phyloP scores from a whole-genome alignment of 495 filamentous ascomycete genomes.

The Letharia columbiana region DNA sequence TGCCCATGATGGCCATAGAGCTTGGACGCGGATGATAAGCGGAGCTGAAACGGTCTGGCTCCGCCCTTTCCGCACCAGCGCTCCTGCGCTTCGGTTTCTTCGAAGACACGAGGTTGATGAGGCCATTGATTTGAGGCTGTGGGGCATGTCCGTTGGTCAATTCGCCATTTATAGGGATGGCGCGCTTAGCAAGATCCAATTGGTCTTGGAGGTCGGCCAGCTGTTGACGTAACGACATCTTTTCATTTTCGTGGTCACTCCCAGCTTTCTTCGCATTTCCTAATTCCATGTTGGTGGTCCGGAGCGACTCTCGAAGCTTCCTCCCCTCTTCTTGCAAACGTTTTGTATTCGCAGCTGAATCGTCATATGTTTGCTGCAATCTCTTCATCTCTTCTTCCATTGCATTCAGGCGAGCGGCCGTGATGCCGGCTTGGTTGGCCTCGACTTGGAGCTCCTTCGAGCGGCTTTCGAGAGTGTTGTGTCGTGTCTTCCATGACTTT shows the following conservation, averaged over 20 bases:
- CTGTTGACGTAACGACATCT: slow-evolving; percentile 73
- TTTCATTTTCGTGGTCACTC: slow-evolving; percentile 69
- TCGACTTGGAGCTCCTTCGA: slow-evolving; percentile 91
- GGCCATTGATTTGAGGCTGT: slow-evolving; percentile 54
- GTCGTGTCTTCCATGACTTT: slow-evolving; percentile 84
- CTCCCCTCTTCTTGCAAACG: slow-evolving; percentile 89
- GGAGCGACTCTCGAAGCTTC: slow-evolving; percentile 67
- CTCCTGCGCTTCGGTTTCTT: slow-evolving; percentile 97
- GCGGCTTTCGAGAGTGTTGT: slow-evolving; percentile 82
- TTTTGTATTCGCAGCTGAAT: slow-evolving; percentile 79
- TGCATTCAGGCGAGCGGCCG: slow-evolving; percentile 72
- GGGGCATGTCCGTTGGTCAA: slow-evolving; percentile 54
- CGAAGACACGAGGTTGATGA: slow-evolving; percentile 93
- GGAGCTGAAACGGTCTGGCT: slow-evolving; percentile 76
- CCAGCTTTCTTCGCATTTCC: slow-evolving; percentile 63
- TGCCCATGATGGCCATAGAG: slow-evolving; percentile 77
- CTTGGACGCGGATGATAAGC: slow-evolving; percentile 91
- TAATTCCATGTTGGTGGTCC: slow-evolving; percentile 65
- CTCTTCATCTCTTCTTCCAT: slow-evolving; percentile 93
- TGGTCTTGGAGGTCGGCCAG: slow-evolving; percentile 86
- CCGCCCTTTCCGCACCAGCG: slow-evolving; percentile 78
- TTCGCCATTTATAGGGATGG: slow-evolving; percentile 56
- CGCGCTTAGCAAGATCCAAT: slow-evolving; percentile 74
- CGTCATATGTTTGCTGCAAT: slow-evolving; percentile 77
- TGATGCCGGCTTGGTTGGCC: slow-evolving; percentile 95